Evolutionary conservation across 441 rosid genomes (phyloP), one percentile per base, ranked within the genome.

Genomic region (Gossypium laxum): DNA sequence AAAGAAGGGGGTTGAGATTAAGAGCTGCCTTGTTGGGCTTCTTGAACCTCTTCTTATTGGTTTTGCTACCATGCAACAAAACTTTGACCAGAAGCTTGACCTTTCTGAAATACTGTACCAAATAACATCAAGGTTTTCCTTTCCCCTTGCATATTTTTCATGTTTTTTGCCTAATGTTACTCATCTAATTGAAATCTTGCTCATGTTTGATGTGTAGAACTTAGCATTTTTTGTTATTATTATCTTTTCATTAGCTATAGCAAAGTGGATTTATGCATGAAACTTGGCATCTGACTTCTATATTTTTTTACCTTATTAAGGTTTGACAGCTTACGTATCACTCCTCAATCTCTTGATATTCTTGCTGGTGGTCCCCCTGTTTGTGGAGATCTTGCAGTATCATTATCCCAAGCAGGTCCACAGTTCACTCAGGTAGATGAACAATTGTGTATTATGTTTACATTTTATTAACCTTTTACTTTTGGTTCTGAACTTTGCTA

Each of bases 1-100:
- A 76, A 91, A 91, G 78, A 95, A 91, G 69, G 93, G 88, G 59
- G 73, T 92, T 71, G 98, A 95, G 82, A 86, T 95, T 73, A 90
- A 85, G 85, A 87, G 98, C 80, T 92, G 93, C 78, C 98, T 92
- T 67, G 89, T 95, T 72, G 99, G 99, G 78, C 91, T 95, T 68
- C 93, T 95, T 41, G 99, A 92, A 80, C 98, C 97, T 28, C 97
- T 95, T 79, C 91, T 92, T 76, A 91, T 95, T 19, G 99, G 99
- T 70, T 95, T 95, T 82, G 88, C 95, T 74, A 92, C 99, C 28
- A 95, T 92, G 99, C 99, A 92, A 78, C 97, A 86, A 79, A 80
- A 81, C 75, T 95, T 92, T 82, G 92, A 87, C 83, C 98, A 95
- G 89, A 88, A 91, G 82, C 88, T 95, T 71, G 97, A 95, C 71